Evolutionary conservation across 2,329 filamentous ascomycete genomes (phyloP).

Genomic region (Cadophora sp.): DNA sequence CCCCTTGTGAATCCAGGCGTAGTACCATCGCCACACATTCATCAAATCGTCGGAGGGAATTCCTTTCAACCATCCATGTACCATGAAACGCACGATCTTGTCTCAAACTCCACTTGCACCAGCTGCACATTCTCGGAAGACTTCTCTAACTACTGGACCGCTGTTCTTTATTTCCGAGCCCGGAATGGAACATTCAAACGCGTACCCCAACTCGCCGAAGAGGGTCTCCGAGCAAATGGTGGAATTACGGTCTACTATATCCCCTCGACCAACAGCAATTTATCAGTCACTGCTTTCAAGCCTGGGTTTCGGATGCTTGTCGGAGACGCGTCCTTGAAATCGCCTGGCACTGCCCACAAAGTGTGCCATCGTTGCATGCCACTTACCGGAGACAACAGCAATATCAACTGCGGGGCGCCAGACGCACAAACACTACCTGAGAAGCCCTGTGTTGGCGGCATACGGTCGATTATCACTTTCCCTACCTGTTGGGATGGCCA

Average conservation of each 20-base stretch:
- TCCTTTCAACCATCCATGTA: conserved; percentile 31
- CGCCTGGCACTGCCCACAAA: conserved; percentile 25
- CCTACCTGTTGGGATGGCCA: conserved; percentile 32
- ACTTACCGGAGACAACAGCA: conserved; percentile 29
- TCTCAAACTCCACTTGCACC: conserved; percentile 25
- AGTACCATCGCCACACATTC: conserved; percentile 27
- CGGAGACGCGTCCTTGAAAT: conserved; percentile 26
- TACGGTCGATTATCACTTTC: conserved; percentile 30
- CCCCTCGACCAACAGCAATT: conserved; percentile 15
- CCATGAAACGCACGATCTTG: conserved; percentile 23
- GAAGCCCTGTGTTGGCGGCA: conserved; percentile 25
- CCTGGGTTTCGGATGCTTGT: conserved; percentile 31
- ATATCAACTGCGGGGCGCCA: conserved; percentile 31
- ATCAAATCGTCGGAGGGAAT: conserved; percentile 31
- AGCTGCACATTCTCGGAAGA: conserved; percentile 33
- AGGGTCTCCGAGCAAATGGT: conserved; percentile 25
- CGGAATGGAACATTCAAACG: conserved; percentile 31
- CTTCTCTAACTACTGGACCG: conserved; percentile 41
- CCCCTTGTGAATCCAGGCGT: conserved; percentile 28
- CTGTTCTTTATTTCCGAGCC: conserved; percentile 35
- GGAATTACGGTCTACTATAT: conserved; percentile 34
- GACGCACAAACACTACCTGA: conserved; percentile 27
- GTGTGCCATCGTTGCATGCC: conserved; percentile 34
- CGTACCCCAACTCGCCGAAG: conserved; percentile 25
- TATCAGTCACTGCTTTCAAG: conserved; percentile 27